Conservation (phyloP, 345 rosid genomes). For the Microcos paniculata region DNA sequence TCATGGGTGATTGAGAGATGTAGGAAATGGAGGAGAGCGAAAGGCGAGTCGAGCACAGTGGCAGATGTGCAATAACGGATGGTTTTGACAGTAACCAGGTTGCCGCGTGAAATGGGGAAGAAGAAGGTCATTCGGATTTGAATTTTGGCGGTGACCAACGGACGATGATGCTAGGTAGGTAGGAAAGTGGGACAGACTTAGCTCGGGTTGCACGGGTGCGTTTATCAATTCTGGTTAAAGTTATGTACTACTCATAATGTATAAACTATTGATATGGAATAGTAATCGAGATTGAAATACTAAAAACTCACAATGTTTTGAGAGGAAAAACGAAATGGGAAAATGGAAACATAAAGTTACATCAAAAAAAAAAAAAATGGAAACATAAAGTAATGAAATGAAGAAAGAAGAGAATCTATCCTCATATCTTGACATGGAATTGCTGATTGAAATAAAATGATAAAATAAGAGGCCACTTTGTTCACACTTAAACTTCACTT, state of each 20-base stretch:
- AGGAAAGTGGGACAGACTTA: too few relatives aligned
- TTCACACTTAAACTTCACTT: background rate
- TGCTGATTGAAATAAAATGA: background rate
- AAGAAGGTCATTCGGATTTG: conserved; percentile 15
- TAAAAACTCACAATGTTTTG: too few relatives aligned
- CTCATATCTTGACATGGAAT: background rate
- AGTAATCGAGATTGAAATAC: too few relatives aligned
- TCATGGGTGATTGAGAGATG: conserved; percentile 31
- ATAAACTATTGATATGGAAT: too few relatives aligned
- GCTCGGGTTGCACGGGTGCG: too few relatives aligned
- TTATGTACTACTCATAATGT: too few relatives aligned
- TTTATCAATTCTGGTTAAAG: too few relatives aligned
- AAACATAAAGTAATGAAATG: background rate
- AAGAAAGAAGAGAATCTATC: background rate
- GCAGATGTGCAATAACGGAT: conserved; percentile 26
- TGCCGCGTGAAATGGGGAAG: conserved; percentile 6
- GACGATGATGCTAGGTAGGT: background rate
- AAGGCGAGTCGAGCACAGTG: conserved; percentile 16
- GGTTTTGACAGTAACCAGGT: background rate
- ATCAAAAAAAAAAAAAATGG: too few relatives aligned
- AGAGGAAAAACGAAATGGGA: too few relatives aligned
- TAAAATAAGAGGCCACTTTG: background rate
- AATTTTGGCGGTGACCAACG: conserved; percentile 6
- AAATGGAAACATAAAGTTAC: too few relatives aligned
- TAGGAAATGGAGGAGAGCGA: conserved; percentile 38